Conservation (phyloP, 164 flowering plant genomes). For the Umbilicus rupestris region DNA sequence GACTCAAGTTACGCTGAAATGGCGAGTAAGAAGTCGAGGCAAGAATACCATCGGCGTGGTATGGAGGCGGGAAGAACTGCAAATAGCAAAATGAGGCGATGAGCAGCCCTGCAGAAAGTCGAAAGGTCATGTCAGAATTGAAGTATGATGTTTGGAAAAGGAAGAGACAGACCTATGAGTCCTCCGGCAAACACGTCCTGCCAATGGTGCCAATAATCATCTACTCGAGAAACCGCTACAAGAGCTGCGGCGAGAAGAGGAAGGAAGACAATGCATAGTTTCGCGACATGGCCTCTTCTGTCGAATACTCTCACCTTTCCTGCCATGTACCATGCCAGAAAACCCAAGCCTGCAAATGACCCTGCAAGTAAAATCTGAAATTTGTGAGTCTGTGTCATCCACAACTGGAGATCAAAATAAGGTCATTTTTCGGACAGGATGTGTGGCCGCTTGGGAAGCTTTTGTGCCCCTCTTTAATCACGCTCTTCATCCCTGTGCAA, state of each 20-base stretch:
- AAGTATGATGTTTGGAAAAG: neutral
- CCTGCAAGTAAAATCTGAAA: slow-evolving; percentile 32
- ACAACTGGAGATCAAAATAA: neutral
- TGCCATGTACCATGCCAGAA: slow-evolving; percentile 45
- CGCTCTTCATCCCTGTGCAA: slow-evolving; percentile 50
- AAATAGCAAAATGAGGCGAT: slow-evolving; percentile 67
- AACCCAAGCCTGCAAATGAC: slow-evolving; percentile 70
- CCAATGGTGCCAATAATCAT: slow-evolving; percentile 83
- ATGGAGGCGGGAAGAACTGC: slow-evolving; percentile 87
- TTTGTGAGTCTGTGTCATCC: neutral
- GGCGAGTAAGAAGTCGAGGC: too few relatives aligned
- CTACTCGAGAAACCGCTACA: slow-evolving; percentile 68
- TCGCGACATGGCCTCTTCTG: slow-evolving; percentile 58
- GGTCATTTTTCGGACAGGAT: slow-evolving; percentile 36
- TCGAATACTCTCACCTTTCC: slow-evolving; percentile 60
- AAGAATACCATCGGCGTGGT: slow-evolving; percentile 51
- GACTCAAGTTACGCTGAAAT: neutral
- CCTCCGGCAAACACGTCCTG: slow-evolving; percentile 66
- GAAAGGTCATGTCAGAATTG: too few relatives aligned
- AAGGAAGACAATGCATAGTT: slow-evolving; percentile 50
- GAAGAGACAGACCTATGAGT: slow-evolving; percentile 32
- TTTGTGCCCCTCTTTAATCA: slow-evolving; percentile 84
- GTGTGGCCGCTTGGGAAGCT: slow-evolving; percentile 98
- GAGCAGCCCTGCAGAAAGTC: slow-evolving; percentile 35
- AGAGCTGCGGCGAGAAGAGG: slow-evolving; percentile 58